Percentiles rank a stretch among this genome's conserved stretches.
Evolutionary conservation across 2,329 filamentous ascomycete genomes (phyloP).

Genomic region (Raffaelea ambrosiae): DNA sequence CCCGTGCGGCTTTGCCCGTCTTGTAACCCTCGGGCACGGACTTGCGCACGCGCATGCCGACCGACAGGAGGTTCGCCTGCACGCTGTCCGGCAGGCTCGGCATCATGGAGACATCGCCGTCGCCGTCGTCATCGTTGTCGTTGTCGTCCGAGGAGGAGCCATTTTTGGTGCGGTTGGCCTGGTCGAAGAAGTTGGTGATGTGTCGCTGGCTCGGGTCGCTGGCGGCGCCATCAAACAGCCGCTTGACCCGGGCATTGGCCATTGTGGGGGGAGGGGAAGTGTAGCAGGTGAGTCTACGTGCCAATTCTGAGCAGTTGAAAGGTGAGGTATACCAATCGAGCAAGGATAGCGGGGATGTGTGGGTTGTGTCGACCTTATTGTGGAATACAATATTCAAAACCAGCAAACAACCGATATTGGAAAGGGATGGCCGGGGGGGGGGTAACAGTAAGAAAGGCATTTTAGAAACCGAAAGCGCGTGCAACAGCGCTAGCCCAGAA

Average conservation of each 20-base stretch:
- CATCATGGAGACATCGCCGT: constrained; percentile 10
- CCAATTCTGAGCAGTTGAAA: no score
- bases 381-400: no score
- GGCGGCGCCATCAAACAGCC: constrained; percentile 51
- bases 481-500: no score
- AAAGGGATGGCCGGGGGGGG: no score
- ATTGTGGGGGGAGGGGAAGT: no score
- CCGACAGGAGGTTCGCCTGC: constrained; percentile 76
- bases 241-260: constrained; percentile 42
- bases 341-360: no score
- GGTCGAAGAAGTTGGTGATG: constrained; percentile 55
- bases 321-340: no score
- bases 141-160: no score
- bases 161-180: constrained; percentile 10
- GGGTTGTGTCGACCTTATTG: no score
- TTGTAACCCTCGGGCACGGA: constrained; percentile 92
- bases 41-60: constrained; percentile 93
- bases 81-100: constrained; percentile 54
- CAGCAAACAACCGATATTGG: no score
- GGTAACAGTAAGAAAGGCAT: no score
- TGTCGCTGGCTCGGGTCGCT: constrained; percentile 51
- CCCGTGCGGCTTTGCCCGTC: constrained; percentile 60
- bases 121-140: neutral
- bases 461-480: constrained; percentile 25
- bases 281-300: no score